Conservation (phyloP, 805 yeast species). For the Wickerhamomyces hampshirensis region DNA sequence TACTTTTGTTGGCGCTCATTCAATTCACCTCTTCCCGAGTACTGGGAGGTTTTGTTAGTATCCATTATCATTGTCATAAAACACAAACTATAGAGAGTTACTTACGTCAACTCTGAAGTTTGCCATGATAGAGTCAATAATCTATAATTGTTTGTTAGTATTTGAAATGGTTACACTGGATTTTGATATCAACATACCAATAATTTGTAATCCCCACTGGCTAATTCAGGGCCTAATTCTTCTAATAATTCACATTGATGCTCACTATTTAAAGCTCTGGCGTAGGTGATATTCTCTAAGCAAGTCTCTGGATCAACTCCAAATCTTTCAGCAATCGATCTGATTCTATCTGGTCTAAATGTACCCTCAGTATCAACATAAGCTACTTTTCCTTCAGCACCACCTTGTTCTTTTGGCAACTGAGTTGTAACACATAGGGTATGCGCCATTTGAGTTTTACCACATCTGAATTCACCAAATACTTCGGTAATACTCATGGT, state of each 20-base stretch:
- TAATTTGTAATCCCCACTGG: constrained; percentile 61
- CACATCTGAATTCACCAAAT: constrained; percentile 77
- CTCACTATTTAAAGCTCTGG: constrained; percentile 72
- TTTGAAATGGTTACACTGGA: neutral
- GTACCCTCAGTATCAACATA: constrained; percentile 82
- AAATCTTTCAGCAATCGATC: constrained; percentile 62
- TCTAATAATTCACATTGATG: constrained; percentile 73
- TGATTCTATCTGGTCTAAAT: constrained; percentile 65
- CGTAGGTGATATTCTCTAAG: constrained; percentile 68
- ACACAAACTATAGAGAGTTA: too few species aligned
- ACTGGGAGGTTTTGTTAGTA: constrained; percentile 25
- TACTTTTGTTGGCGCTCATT: constrained; percentile 71
- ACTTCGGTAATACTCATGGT: constrained; percentile 77
- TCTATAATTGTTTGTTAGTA: constrained; percentile 9
- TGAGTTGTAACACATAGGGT: constrained; percentile 76
- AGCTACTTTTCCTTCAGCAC: constrained; percentile 78
- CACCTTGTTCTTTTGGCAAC: constrained; percentile 60
- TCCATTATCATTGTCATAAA: too few species aligned
- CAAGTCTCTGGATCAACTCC: constrained; percentile 67
- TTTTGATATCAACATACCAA: constrained; percentile 31
- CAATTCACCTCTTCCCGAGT: constrained; percentile 72
- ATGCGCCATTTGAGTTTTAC: constrained; percentile 79
- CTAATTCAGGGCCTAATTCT: constrained; percentile 59
- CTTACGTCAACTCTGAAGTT: constrained; percentile 63
- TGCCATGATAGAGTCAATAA: constrained; percentile 75